phyloP scores from a whole-genome alignment of 257 asterid species.

The Solanum boliviense region DNA sequence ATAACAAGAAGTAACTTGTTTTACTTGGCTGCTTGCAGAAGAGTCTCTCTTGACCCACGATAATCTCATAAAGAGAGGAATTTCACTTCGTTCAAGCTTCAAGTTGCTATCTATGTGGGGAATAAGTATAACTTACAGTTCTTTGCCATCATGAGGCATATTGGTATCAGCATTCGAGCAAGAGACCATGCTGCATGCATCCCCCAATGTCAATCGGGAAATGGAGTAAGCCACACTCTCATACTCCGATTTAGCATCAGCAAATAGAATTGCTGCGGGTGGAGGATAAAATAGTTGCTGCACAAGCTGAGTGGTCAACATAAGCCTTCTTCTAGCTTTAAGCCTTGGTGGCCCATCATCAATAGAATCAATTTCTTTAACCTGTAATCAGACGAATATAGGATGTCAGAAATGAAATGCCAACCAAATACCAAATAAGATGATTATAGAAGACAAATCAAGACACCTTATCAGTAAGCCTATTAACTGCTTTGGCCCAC shows the following conservation, averaged over 20 bases:
- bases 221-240: conserved; percentile 42
- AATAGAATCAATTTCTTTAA: conserved; percentile 39
- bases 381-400: conserved; percentile 26
- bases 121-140: conserved; percentile 33
- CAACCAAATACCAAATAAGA: background rate
- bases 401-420: background rate
- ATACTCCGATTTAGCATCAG: conserved; percentile 33
- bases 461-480: conserved; percentile 52
- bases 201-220: conserved; percentile 60
- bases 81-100: background rate
- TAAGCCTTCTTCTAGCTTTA: conserved; percentile 65
- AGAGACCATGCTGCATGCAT: conserved; percentile 51
- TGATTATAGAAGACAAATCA: background rate
- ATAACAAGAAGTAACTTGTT: background rate
- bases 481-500: conserved; percentile 57
- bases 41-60: background rate
- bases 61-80: background rate
- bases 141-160: conserved; percentile 11
- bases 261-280: conserved; percentile 40
- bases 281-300: conserved; percentile 68
- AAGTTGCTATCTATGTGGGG: background rate
- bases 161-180: conserved; percentile 15
- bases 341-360: conserved; percentile 43
- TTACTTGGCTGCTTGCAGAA: background rate
- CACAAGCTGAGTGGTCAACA: conserved; percentile 68